phyloP scores from a whole-genome alignment of 2,329 filamentous ascomycete genomes.

The Colletotrichum orbiculare region DNA sequence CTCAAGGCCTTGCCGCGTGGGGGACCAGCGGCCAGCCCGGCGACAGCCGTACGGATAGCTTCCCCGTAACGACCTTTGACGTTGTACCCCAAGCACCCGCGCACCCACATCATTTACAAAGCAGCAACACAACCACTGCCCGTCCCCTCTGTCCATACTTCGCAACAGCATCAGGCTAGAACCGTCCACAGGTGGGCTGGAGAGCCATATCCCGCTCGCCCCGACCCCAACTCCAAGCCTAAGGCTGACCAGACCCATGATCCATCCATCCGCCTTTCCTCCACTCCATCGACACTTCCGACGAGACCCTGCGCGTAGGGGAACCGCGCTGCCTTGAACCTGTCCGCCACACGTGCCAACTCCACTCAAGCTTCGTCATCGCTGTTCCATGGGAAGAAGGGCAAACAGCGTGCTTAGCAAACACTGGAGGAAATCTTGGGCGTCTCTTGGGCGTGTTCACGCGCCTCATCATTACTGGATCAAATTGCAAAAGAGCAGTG shows the following conservation, averaged over 20 bases:
- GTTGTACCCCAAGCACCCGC: background rate
- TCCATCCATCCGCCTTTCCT: slow-evolving; percentile 6
- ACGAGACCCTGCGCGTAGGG: slow-evolving; percentile 4
- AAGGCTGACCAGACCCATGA: slow-evolving; percentile 32
- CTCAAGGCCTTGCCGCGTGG: slow-evolving; percentile 30
- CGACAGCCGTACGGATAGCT: slow-evolving; percentile 12
- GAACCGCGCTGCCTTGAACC: slow-evolving; percentile 17
- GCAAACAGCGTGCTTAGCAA: background rate
- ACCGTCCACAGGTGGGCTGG: background rate
- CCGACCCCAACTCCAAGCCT: slow-evolving; percentile 29
- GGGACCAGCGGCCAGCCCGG: slow-evolving; percentile 21
- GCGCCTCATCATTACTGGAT: no score
- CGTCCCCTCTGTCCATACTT: no score
- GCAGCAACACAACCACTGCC: background rate
- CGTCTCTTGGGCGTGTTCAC: background rate
- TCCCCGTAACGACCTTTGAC: background rate
- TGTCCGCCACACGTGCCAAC: slow-evolving; percentile 16
- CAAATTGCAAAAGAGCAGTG: no score
- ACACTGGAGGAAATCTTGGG: background rate
- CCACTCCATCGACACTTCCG: slow-evolving; percentile 10
- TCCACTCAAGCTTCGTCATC: slow-evolving; percentile 29
- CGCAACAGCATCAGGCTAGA: no score
- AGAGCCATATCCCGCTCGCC: slow-evolving; percentile 18
- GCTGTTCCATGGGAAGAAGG: background rate
- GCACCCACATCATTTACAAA: background rate